Conservation (phyloP, 78 protist genomes). For the Acrasis kona region DNA sequence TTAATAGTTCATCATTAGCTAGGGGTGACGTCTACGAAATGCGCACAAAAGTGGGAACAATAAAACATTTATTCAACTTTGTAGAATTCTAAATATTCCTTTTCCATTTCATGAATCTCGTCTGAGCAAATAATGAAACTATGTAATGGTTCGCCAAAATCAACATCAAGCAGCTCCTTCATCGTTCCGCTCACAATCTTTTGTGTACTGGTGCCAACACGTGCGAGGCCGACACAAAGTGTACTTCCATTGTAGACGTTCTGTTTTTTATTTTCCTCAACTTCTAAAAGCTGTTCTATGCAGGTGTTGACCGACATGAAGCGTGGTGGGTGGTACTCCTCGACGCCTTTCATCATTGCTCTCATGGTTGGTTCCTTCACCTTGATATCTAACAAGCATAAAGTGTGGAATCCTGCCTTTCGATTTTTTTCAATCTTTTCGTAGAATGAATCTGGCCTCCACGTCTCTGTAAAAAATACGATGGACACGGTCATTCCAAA, state of each 20-base stretch:
- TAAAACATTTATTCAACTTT: not conserved
- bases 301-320: conserved; percentile 90
- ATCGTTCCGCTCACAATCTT: conserved; percentile 59
- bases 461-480: conserved; percentile 55
- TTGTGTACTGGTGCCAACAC: conserved; percentile 84
- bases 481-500: conserved; percentile 95
- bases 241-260: conserved; percentile 31
- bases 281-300: conserved; percentile 71
- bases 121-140: conserved; percentile 71
- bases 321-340: conserved; percentile 93
- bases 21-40: too few relatives aligned
- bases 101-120: conserved; percentile 59
- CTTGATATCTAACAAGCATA: conserved; percentile 87
- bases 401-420: conserved; percentile 86
- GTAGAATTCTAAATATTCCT: conserved; percentile 13
- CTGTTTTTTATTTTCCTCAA: conserved; percentile 37
- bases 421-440: conserved; percentile 68
- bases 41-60: too few relatives aligned
- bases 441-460: conserved; percentile 90
- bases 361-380: conserved; percentile 87
- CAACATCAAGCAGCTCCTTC: conserved; percentile 51
- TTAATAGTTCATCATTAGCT: too few relatives aligned
- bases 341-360: conserved; percentile 74
- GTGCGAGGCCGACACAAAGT: conserved; percentile 69
- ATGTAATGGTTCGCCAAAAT: conserved; percentile 89